A percentile compares a stretch with the other conserved stretches of the same genome.
These are phyloP conservation scores for Crithidia bombi DNA, from an alignment of 208 protist species.

Conservation along the genomic window DNA sequence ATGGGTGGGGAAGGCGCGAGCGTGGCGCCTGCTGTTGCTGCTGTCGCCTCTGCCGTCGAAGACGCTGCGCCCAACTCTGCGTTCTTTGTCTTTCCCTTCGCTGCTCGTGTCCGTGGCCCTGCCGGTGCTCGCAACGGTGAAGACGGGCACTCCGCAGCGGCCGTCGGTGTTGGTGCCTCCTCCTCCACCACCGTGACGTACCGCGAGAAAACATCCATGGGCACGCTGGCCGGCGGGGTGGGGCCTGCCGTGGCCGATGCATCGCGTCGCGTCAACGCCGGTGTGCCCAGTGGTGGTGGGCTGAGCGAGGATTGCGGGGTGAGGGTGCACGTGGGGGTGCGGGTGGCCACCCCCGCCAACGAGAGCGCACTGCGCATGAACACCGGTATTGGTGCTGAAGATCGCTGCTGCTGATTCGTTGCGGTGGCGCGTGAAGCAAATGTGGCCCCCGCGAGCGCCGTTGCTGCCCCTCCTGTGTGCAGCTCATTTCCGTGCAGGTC, in stretches of 20 bases:
- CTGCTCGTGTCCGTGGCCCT: neutral
- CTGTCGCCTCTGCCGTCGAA: neutral
- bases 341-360: conserved; percentile 24
- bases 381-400: conserved; percentile 4
- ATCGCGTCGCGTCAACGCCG: neutral
- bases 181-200: conserved; percentile 52
- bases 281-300: conserved; percentile 21
- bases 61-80: neutral
- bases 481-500: conserved; percentile 30
- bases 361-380: conserved; percentile 37
- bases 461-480: neutral
- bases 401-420: too few relatives aligned
- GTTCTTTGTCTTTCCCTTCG: neutral
- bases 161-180: conserved; percentile 10
- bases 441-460: too few relatives aligned
- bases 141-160: neutral
- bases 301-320: conserved; percentile 25
- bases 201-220: conserved; percentile 67
- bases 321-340: conserved; percentile 22
- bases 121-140: neutral
- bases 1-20: conserved; percentile 11
- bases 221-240: conserved; percentile 36
- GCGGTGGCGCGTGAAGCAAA: too few relatives aligned
- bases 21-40: neutral
- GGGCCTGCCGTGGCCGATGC: conserved; percentile 5